Percentiles rank a stretch among this genome's conserved stretches.
These are phyloP conservation scores for Monosporascus sp. DNA, from an alignment of 2,329 filamentous ascomycete species.

Conservation along the genomic window DNA sequence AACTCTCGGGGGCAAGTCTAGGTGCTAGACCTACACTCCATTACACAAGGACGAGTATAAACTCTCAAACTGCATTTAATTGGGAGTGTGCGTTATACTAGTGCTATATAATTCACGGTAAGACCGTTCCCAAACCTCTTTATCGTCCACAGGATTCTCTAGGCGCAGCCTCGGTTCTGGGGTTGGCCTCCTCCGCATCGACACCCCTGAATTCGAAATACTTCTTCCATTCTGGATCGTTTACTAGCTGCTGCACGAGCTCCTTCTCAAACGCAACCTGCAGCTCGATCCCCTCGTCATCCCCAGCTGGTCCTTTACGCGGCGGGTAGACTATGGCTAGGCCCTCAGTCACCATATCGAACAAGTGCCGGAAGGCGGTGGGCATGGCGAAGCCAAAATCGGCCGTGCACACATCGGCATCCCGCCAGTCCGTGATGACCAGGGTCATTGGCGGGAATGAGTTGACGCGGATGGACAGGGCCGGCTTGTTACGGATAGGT, in stretches of 20 bases:
- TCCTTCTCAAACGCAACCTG: constrained; percentile 3
- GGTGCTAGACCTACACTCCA: too few relatives aligned
- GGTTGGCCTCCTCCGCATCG: neutral
- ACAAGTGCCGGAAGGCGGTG: constrained; percentile 5
- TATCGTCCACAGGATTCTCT: too few relatives aligned
- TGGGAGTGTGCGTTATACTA: too few relatives aligned
- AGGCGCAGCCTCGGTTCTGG: too few relatives aligned
- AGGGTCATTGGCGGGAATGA: constrained; percentile 2
- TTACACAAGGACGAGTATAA: too few relatives aligned
- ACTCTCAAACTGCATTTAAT: too few relatives aligned
- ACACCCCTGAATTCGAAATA: constrained; percentile 6
- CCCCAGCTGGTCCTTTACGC: neutral
- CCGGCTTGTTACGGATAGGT: constrained; percentile 30
- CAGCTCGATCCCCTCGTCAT: constrained; percentile 5
- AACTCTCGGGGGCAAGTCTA: too few relatives aligned
- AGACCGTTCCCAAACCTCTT: too few relatives aligned
- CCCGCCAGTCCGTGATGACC: constrained; percentile 6
- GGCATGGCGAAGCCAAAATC: constrained; percentile 10
- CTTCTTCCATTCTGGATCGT: constrained; percentile 3
- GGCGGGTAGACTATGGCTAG: constrained; percentile 3
- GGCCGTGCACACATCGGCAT: constrained; percentile 1
- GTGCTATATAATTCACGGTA: too few relatives aligned
- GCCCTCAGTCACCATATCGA: neutral
- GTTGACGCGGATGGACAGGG: constrained; percentile 6
- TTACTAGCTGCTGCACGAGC: neutral